Percentiles rank a stretch among this genome's conserved stretches.
Conservation (phyloP, 371 early-diverging fungal species). For the Mortierella sp. region DNA sequence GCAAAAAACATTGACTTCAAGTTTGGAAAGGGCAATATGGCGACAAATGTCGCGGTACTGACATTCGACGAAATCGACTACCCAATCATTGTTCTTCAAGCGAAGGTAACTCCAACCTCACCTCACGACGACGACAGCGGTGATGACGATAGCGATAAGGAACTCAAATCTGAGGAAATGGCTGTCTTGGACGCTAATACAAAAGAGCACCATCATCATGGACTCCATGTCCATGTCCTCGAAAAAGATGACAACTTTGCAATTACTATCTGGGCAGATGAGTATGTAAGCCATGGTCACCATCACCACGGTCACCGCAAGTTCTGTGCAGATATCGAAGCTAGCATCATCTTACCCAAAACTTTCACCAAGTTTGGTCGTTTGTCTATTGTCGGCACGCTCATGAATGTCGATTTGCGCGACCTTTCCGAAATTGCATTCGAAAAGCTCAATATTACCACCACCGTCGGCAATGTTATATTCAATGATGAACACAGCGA, state of each 20-base stretch:
- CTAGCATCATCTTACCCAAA: slow-evolving; percentile 14
- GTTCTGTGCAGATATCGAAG: slow-evolving; percentile 25
- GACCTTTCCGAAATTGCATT: slow-evolving; percentile 15
- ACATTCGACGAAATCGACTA: neutral
- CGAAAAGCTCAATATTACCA: neutral
- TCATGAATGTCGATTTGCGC: slow-evolving; percentile 9
- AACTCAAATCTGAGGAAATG: neutral
- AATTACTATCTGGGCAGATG: slow-evolving; percentile 10
- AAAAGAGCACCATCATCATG: slow-evolving; percentile 6
- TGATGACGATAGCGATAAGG: neutral
- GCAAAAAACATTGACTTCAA: slow-evolving; percentile 11
- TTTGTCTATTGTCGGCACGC: slow-evolving; percentile 4
- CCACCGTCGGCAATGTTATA: slow-evolving; percentile 6
- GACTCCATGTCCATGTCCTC: slow-evolving; percentile 4
- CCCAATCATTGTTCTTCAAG: neutral
- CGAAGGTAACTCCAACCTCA: neutral
- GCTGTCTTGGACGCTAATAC: slow-evolving; percentile 3
- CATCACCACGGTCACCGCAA: neutral
- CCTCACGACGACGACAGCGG: neutral
- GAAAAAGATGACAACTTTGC: slow-evolving; percentile 1
- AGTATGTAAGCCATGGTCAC: neutral
- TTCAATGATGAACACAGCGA: slow-evolving; percentile 3
- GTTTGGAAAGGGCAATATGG: slow-evolving; percentile 17
- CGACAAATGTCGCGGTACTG: neutral
- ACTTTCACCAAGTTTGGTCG: slow-evolving; percentile 12